phyloP scores from a whole-genome alignment of 179 eudicot species.

The Corrigiola litoralis region DNA sequence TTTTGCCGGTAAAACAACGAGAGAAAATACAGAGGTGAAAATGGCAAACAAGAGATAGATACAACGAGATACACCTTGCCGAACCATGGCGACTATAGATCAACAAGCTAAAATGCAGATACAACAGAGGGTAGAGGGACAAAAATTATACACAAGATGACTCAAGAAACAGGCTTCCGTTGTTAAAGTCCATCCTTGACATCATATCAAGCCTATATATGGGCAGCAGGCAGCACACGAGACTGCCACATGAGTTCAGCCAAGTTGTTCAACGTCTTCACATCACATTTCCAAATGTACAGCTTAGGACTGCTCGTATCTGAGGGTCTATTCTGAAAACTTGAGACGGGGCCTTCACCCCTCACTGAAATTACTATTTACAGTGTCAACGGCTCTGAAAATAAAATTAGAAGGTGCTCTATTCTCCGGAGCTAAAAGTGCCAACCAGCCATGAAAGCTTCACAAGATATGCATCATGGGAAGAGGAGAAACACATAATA shows the following conservation, averaged over 20 bases:
- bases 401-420: not conserved
- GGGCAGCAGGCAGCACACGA: not conserved
- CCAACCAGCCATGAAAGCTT: constrained; percentile 14
- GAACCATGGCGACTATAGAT: not conserved
- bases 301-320: constrained; percentile 13
- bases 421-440: constrained; percentile 10
- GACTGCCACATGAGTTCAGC: constrained; percentile 4
- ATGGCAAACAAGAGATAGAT: too few relatives aligned
- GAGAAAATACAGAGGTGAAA: too few relatives aligned
- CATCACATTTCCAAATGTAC: constrained; percentile 23
- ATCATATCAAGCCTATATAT: constrained; percentile 1
- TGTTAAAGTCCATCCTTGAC: constrained; percentile 1
- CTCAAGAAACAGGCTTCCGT: constrained; percentile 1
- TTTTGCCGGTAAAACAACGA: too few relatives aligned
- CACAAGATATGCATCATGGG: constrained; percentile 17
- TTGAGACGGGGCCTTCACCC: constrained; percentile 9
- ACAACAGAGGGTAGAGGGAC: not conserved
- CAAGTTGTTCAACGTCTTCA: constrained; percentile 5
- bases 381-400: constrained; percentile 18
- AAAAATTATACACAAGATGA: constrained; percentile 10
- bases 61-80: not conserved
- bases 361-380: constrained; percentile 21
- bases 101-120: not conserved
- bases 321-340: constrained; percentile 6
- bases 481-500: not conserved